phyloP scores from a whole-genome alignment of 2,329 filamentous ascomycete species.

The Trichoderma citrinoviride region DNA sequence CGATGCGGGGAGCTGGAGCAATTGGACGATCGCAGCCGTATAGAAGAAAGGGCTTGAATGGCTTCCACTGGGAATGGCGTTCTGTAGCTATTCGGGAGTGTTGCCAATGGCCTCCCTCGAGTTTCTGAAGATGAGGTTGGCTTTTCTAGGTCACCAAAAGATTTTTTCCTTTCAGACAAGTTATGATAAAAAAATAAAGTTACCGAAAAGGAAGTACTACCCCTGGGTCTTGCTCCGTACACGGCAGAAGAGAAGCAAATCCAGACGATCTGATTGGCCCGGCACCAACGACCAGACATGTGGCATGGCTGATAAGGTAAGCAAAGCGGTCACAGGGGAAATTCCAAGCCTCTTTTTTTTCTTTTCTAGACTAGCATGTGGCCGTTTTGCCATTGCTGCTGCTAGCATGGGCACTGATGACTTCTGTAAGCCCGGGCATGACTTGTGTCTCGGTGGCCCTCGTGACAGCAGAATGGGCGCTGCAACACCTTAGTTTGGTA shows the following conservation, averaged over 20 bases:
- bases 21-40: not conserved
- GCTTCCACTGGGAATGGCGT: too few relatives aligned
- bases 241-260: not conserved
- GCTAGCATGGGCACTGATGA: not conserved
- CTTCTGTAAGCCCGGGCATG: too few relatives aligned
- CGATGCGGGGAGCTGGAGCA: not conserved
- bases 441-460: too few relatives aligned
- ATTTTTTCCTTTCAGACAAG: too few relatives aligned
- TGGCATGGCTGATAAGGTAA: not conserved
- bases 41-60: not conserved
- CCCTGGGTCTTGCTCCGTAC: not conserved
- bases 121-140: not conserved
- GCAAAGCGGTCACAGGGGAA: not conserved
- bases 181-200: not conserved
- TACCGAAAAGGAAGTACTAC: slow-evolving; percentile 1
- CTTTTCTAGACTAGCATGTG: not conserved
- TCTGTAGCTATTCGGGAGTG: too few relatives aligned
- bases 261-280: not conserved
- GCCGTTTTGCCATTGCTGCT: too few relatives aligned
- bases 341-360: not conserved
- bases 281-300: not conserved
- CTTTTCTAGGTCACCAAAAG: not conserved
- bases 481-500: too few relatives aligned
- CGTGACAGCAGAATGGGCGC: too few relatives aligned
- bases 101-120: too few relatives aligned